Percentiles rank a stretch among this genome's conserved stretches.
phyloP scores from a whole-genome alignment of 2,329 filamentous ascomycete species.

The Colletotrichum kahawae region DNA sequence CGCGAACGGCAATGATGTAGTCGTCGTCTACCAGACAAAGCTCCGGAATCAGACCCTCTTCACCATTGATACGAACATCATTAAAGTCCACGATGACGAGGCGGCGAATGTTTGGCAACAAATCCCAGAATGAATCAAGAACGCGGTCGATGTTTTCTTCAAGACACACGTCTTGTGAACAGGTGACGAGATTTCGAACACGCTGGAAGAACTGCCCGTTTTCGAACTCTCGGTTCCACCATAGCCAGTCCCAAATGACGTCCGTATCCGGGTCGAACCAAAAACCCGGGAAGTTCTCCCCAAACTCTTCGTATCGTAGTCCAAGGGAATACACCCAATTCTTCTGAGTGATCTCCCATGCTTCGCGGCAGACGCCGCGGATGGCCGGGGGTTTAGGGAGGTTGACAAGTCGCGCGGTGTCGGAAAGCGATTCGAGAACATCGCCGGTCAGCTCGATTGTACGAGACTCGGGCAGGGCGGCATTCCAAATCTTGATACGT shows the following conservation, averaged over 20 bases:
- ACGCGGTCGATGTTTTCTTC: neutral
- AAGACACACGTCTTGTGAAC: neutral
- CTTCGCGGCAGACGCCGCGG: neutral
- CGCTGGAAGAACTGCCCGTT: neutral
- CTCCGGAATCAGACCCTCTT: neutral
- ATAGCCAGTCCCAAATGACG: neutral
- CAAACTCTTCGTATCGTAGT: neutral
- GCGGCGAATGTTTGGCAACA: neutral
- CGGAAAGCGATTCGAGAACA: neutral
- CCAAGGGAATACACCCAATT: neutral
- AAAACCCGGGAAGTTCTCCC: neutral
- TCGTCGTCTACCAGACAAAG: neutral
- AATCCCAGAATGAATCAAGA: no score
- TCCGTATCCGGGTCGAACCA: neutral
- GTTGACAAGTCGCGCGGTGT: neutral
- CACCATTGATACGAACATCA: neutral
- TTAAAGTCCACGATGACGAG: neutral
- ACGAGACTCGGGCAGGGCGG: constrained; percentile 7
- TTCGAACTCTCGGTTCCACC: neutral
- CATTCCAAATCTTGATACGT: constrained; percentile 22
- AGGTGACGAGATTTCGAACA: neutral
- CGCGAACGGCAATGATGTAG: neutral
- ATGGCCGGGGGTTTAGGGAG: neutral
- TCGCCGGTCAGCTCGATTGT: neutral
- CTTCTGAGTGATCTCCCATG: neutral